Percentiles rank a stretch among this genome's conserved stretches.
Conservation (phyloP, 345 rosid species). For the Zanthoxylum bungeanum region DNA sequence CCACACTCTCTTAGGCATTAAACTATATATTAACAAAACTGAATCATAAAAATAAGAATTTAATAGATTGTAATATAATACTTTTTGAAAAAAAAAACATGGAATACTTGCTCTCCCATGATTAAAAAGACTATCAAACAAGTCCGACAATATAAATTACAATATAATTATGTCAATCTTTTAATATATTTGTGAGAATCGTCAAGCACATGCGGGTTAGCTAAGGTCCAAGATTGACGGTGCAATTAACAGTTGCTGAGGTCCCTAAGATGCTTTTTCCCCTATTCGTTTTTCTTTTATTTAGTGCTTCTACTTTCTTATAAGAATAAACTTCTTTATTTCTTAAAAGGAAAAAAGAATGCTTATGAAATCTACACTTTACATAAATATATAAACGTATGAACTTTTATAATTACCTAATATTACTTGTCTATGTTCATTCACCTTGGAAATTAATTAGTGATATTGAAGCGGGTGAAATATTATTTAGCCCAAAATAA, state of each 20-base stretch:
- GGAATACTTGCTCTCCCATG: not conserved
- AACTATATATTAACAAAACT: too few species aligned
- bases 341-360: not conserved
- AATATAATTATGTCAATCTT: too few species aligned
- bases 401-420: not conserved
- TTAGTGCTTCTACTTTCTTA: not conserved
- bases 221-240: not conserved
- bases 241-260: not conserved
- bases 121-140: not conserved
- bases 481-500: too few species aligned
- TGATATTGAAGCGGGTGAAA: too few species aligned
- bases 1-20: too few species aligned
- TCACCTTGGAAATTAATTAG: too few species aligned
- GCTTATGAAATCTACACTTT: not conserved
- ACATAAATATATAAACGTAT: not conserved
- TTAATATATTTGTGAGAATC: too few species aligned
- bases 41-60: too few species aligned
- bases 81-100: not conserved
- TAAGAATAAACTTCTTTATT: not conserved
- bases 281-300: not conserved
- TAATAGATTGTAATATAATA: too few species aligned
- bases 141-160: not conserved
- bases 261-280: not conserved
- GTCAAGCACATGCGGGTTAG: not conserved
- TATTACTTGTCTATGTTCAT: not conserved